Evolutionary conservation across 2,329 filamentous ascomycete genomes (phyloP), one percentile per base, ranked within the genome.

Genomic region (Trichoderma citrinoviride): DNA sequence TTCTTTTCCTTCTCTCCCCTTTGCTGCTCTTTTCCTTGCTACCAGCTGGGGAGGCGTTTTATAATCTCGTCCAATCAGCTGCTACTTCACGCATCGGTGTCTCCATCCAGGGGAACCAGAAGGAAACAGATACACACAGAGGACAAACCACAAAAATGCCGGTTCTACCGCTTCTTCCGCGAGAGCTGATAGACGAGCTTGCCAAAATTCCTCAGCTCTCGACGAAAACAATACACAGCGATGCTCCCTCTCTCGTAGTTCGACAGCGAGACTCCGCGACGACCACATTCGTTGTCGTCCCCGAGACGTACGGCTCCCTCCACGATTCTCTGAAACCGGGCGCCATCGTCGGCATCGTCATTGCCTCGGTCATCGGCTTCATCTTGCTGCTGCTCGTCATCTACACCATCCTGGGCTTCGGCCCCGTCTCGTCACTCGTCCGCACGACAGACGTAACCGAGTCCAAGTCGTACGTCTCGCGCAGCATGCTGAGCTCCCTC

Each of bases 301-400:
- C 78, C 15, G 69, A 74, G 33, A 69, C 72, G 7, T 80, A 80
- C 71, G 73, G 72, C 67, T 67, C 66, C 21, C 68, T 73, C 23
- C 54, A 75, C 56, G 78, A 67, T 73, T 84, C 71, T 68, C 81
- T 74, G 70, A 72, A 70, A 19, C 83, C 80, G 0, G 80, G 77
- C 65, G 74, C 76, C 56, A 72, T 82, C 15, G 80, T 74, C 10
- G 80, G 75, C 68, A 80, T 82, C 65, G 78, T 80, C 5, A 74
- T 82, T 57, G 80, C 80, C 67, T 76, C 78, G 47, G 77, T 82
- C 54, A 78, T 75, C 29, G 85, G 80, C 60, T 83, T 87, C 72
- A 72, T 86, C 37, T 75, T 87, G 40, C 67, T 86, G 14, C 74
- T 86, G 33, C 81, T 82, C 73, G 70, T 86, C 14, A 68, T 86